Percentiles rank a stretch among this genome's conserved stretches.
Conservation (phyloP, 2,329 filamentous ascomycete genomes). For the Fusarium stilboides region DNA sequence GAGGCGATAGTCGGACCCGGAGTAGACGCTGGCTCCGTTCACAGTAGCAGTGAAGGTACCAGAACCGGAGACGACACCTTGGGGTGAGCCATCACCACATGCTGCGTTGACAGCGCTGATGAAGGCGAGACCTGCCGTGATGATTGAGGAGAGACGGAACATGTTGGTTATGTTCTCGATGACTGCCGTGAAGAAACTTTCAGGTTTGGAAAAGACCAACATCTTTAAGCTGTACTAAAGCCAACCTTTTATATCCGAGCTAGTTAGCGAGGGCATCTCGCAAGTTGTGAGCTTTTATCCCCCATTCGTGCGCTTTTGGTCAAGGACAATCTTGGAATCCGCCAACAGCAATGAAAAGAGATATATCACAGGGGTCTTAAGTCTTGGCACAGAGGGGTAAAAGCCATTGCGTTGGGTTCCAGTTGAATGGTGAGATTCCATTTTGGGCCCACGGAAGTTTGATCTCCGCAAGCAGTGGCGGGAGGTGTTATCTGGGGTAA, state of each 20-base stretch:
- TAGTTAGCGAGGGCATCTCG: accelerated
- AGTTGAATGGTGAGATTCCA: constrained; percentile 10
- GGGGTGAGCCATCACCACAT: constrained; percentile 64
- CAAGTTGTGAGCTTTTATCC: background rate
- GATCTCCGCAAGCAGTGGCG: constrained; percentile 9
- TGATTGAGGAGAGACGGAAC: constrained; percentile 52
- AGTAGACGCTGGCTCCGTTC: constrained; percentile 64
- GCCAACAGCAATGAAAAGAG: background rate
- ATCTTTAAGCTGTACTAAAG: accelerated
- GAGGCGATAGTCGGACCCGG: constrained; percentile 66
- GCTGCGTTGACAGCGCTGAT: constrained; percentile 58
- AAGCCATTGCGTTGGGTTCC: background rate
- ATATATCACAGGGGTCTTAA: background rate
- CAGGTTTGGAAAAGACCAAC: background rate
- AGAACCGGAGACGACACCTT: constrained; percentile 64
- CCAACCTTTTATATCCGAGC: background rate
- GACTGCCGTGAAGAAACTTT: background rate
- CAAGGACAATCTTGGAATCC: background rate
- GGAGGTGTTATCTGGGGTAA: background rate
- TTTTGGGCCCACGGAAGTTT: constrained; percentile 25
- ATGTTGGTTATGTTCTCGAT: constrained; percentile 45
- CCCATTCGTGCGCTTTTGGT: constrained; percentile 17
- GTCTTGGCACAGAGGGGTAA: constrained; percentile 18
- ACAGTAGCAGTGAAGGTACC: constrained; percentile 62
- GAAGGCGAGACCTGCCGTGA: constrained; percentile 61